These are phyloP conservation scores for Butyriboletus loyo DNA, from an alignment of 768 basidiomycete genomes.

Conservation along the genomic window DNA sequence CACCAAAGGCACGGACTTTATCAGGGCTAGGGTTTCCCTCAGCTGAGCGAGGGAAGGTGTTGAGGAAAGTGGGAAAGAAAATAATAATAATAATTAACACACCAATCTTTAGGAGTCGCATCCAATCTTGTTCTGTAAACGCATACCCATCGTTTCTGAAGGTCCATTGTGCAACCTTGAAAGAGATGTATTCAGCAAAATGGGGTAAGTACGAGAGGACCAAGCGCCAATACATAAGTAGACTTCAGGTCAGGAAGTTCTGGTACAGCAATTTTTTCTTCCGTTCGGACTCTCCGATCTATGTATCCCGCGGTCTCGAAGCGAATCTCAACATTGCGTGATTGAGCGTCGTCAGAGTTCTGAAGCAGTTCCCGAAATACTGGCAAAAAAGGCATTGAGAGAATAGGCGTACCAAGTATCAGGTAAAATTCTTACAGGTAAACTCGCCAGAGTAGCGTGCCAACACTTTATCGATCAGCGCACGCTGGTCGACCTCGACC, in stretches of 20 bases:
- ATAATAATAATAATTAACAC: too few species aligned
- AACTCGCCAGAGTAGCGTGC: constrained; percentile 94
- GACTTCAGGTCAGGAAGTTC: constrained; percentile 71
- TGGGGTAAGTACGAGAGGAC: too few species aligned
- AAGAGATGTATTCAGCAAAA: too few species aligned
- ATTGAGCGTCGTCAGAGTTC: constrained; percentile 91
- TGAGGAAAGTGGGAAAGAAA: neutral
- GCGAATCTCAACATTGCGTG: constrained; percentile 68
- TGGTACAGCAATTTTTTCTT: too few species aligned
- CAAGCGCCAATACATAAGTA: constrained; percentile 15
- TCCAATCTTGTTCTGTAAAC: constrained; percentile 87
- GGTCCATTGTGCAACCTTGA: constrained; percentile 65
- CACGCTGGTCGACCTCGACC: constrained; percentile 87
- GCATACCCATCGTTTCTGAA: constrained; percentile 84
- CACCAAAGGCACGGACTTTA: constrained; percentile 94
- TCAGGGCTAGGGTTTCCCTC: constrained; percentile 93
- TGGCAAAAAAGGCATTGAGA: too few species aligned
- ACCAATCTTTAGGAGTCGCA: constrained; percentile 86
- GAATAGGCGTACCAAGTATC: too few species aligned
- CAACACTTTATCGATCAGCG: constrained; percentile 90
- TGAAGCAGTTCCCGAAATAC: constrained; percentile 85
- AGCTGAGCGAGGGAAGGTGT: constrained; percentile 42
- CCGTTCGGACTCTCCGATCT: constrained; percentile 19
- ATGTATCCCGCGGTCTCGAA: constrained; percentile 61
- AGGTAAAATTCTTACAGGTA: constrained; percentile 60